These are phyloP conservation scores for Blastocrithidia nonstop DNA, from an alignment of 208 protist species.

Conservation along the genomic window DNA sequence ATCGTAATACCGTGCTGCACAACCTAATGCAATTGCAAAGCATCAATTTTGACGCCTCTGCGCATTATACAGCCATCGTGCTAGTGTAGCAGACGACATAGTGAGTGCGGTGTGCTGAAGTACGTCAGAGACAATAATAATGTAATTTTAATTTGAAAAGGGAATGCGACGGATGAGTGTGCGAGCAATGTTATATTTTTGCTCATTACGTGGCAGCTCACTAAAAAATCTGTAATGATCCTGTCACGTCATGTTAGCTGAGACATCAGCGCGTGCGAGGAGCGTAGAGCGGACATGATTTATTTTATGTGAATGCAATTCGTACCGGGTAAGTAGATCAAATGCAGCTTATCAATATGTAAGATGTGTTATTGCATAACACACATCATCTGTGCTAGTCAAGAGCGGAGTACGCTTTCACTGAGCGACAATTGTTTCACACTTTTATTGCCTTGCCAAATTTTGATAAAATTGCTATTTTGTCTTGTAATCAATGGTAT, in stretches of 20 bases:
- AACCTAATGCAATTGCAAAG: slow-evolving; percentile 11
- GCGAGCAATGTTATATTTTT: slow-evolving; percentile 25
- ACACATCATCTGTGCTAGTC: too few species aligned
- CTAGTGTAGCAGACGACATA: slow-evolving; percentile 57
- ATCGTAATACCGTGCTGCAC: slow-evolving; percentile 16
- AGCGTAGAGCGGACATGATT: neutral
- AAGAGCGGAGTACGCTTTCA: too few species aligned
- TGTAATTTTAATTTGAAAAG: slow-evolving; percentile 6
- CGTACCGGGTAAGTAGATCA: too few species aligned
- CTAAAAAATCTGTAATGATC: slow-evolving; percentile 9
- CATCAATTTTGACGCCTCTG: slow-evolving; percentile 4
- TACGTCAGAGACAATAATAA: slow-evolving; percentile 11
- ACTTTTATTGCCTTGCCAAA: too few species aligned
- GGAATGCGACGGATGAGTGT: slow-evolving; percentile 18
- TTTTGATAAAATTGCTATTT: too few species aligned
- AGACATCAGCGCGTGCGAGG: neutral
- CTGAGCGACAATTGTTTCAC: too few species aligned
- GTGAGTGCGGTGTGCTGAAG: slow-evolving; percentile 10
- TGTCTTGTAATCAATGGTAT: too few species aligned
- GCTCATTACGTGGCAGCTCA: slow-evolving; percentile 2
- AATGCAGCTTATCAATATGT: too few species aligned
- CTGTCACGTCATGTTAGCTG: slow-evolving; percentile 8
- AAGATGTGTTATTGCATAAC: too few species aligned
- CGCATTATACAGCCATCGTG: slow-evolving; percentile 6
- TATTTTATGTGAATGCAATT: too few species aligned